Percentiles rank a stretch among this genome's conserved stretches.
phyloP scores from a whole-genome alignment of 1,284 basidiomycete genomes.

The Sporisorium scitamineum region DNA sequence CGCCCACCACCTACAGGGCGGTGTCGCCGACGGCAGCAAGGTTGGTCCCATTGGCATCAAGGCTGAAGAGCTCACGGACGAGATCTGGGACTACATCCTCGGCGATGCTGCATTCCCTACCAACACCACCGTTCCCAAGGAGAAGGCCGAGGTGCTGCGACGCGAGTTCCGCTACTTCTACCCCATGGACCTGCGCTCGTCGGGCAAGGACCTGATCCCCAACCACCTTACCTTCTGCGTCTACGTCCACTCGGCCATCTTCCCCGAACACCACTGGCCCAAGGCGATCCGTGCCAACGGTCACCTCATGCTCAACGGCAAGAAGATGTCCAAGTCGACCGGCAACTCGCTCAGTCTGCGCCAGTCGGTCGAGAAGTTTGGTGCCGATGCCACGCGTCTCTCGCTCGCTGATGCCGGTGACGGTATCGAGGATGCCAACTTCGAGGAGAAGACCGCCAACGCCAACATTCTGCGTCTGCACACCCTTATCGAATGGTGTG shows the following conservation, averaged over 20 bases:
- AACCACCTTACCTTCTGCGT: slow-evolving; percentile 96
- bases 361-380: slow-evolving; percentile 76
- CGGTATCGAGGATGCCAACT: slow-evolving; percentile 96
- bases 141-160: slow-evolving; percentile 85
- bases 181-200: slow-evolving; percentile 96
- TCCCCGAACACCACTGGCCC: slow-evolving; percentile 95
- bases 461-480: slow-evolving; percentile 95
- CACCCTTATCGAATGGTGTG: slow-evolving; percentile 91
- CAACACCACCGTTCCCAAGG: slow-evolving; percentile 76
- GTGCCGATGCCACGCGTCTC: slow-evolving; percentile 91
- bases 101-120: slow-evolving; percentile 81
- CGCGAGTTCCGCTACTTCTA: slow-evolving; percentile 98
- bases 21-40: slow-evolving; percentile 79
- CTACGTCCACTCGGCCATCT: slow-evolving; percentile 93
- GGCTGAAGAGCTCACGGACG: slow-evolving; percentile 93
- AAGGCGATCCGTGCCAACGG: slow-evolving; percentile 92
- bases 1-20: slow-evolving; percentile 74
- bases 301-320: slow-evolving; percentile 96
- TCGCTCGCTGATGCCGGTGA: slow-evolving; percentile 96
- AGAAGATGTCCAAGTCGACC: slow-evolving; percentile 99
- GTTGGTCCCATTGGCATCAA: slow-evolving; percentile 87
- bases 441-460: slow-evolving; percentile 98
- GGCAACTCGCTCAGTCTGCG: slow-evolving; percentile 72
- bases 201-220: slow-evolving; percentile 97
- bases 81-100: slow-evolving; percentile 95